Base-by-base conservation (phyloP, 371 early-diverging fungal genomes). In the Syncephalis fuscata region DNA sequence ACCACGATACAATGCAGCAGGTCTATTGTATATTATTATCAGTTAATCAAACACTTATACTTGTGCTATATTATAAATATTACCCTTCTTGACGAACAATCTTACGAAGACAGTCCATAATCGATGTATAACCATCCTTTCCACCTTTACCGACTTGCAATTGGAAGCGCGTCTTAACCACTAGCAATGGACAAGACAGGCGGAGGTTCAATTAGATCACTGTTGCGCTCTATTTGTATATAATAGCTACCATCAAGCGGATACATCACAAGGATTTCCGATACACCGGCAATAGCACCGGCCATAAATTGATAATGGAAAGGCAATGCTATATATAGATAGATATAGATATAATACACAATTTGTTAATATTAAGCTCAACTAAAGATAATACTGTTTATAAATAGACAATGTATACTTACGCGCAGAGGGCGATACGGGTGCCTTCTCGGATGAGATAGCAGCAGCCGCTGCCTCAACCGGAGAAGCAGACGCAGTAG, bases 151-250 rank as follows among this genome's bases (percentile, higher is more conserved):
- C 78, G 17, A 88, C 86, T 58, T 86, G 86, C 24, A 96, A 75
- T 70, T 94, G 95, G 63, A 92, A 83, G 19, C 94, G 78, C n/a
- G 95, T 92, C 66, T 96, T 96, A 58, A 92, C 89, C 44, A 92
- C 87, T 79, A 52, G 26, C 14, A 9, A 49, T 15, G n/a, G 17
- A n/a, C n/a, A 36, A 36, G 37, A 39, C 26, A 11, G 21, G 8
- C n/a, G 8, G 41, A 21, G n/a, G n/a, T n/a, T n/a, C n/a, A n/a
- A n/a, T n/a, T 21, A 7, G 41, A 21, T 41, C 41, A 16, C 21
- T 15, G 15, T 44, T 49, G 36, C 14, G 36, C 23, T 47, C 5
- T 32, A 36, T n/a, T 46, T 9, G 19, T 10, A 3, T 38, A 11
- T 7, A 3, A 14, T 21, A 44, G 40, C 63, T 74, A 76, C 79